Evolutionary conservation across 192 early-diverging fungal genomes (phyloP).

Genomic region (Cetraspora pellucida): DNA sequence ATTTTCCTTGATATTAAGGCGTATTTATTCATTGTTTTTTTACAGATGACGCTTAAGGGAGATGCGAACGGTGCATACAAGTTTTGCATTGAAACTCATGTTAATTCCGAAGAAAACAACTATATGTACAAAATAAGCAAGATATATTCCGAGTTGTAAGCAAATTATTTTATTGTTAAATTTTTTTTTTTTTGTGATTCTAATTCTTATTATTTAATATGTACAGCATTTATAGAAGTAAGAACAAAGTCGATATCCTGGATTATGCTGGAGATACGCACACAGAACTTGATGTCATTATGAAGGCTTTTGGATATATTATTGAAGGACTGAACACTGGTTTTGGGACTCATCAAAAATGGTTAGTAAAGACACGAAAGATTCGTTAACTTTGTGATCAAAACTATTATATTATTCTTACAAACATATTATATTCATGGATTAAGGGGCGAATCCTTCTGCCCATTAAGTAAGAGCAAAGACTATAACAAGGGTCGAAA

Average conservation of each 20-base stretch:
- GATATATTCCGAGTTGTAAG: constrained; percentile 36
- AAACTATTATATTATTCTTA: constrained; percentile 27
- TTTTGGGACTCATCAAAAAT: constrained; percentile 33
- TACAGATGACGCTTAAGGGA: constrained; percentile 22
- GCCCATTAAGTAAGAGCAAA: constrained; percentile 26
- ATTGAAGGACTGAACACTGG: constrained; percentile 26
- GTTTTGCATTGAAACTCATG: constrained; percentile 23
- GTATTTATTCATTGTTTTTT: constrained; percentile 28
- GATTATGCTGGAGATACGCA: constrained; percentile 21
- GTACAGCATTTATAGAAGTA: constrained; percentile 31
- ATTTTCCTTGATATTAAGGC: constrained; percentile 3
- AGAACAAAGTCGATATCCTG: constrained; percentile 28
- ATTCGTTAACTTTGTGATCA: constrained; percentile 2
- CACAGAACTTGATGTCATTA: constrained; percentile 34
- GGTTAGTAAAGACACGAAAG: constrained; percentile 30
- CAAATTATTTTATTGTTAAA: constrained; percentile 30
- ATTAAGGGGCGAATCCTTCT: constrained; percentile 30
- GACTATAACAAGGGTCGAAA: constrained; percentile 29
- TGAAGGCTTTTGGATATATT: constrained; percentile 35
- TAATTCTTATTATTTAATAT: constrained; percentile 25
- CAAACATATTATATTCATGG: neutral
- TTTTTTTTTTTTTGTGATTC: constrained; percentile 9
- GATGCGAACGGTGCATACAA: constrained; percentile 12
- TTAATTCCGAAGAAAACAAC: constrained; percentile 30
- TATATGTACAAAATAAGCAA: constrained; percentile 32